A percentile compares a stretch with the other conserved stretches of the same genome.
phyloP scores from a whole-genome alignment of 805 yeast genomes.

The Maudiozyma serrabonitensis region DNA sequence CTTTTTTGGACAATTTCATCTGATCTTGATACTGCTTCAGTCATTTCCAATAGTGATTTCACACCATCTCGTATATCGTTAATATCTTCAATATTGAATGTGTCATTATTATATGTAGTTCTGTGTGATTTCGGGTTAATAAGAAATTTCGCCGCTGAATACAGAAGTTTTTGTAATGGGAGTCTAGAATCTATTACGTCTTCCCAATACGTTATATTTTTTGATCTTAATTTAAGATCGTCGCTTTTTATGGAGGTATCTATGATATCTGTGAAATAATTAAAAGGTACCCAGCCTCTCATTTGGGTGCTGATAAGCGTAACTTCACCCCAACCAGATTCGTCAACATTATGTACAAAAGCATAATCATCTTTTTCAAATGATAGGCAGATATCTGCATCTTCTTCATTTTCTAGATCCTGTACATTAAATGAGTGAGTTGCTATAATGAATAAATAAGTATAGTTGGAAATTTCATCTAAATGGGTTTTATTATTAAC shows the following conservation, averaged over 20 bases:
- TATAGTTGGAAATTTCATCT: conserved; percentile 5
- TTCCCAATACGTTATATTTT: conserved; percentile 1
- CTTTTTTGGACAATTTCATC: conserved; percentile 57
- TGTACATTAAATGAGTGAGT: conserved; percentile 49
- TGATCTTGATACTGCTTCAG: conserved; percentile 68
- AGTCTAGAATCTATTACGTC: neutral
- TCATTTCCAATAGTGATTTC: conserved; percentile 48
- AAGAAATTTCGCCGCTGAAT: conserved; percentile 5
- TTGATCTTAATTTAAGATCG: neutral
- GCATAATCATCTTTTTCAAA: conserved; percentile 63
- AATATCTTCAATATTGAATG: conserved; percentile 47
- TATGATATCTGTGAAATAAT: conserved; percentile 49
- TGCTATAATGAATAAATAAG: conserved; percentile 44
- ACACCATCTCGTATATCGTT: conserved; percentile 70
- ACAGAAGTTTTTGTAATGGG: conserved; percentile 2
- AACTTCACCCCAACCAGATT: conserved; percentile 85
- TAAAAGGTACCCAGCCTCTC: conserved; percentile 83
- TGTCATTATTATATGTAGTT: conserved; percentile 32
- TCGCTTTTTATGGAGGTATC: conserved; percentile 14
- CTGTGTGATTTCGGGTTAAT: conserved; percentile 40
- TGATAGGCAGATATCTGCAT: conserved; percentile 63
- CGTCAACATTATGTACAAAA: conserved; percentile 68
- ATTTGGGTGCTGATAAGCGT: conserved; percentile 52
- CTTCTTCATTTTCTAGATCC: conserved; percentile 52
- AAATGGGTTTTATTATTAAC: neutral